These are phyloP conservation scores for Solanum etuberosum DNA, from an alignment of 257 asterid genomes.

Conservation along the genomic window DNA sequence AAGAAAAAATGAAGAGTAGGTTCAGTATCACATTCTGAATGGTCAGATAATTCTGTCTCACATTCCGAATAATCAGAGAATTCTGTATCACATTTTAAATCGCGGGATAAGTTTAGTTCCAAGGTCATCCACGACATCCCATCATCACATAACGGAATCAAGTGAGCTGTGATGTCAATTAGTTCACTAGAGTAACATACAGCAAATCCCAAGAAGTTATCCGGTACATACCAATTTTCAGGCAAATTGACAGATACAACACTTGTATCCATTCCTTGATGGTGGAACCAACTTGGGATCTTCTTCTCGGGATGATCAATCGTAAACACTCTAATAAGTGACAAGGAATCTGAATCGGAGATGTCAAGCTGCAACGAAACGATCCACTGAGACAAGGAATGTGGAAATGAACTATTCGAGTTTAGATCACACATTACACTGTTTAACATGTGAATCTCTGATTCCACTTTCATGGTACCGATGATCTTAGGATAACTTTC, in stretches of 20 bases:
- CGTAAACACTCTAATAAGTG: neutral
- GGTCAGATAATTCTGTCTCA: no score
- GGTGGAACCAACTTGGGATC: neutral
- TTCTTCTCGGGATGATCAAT: neutral
- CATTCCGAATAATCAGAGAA: no score
- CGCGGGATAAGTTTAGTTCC: neutral
- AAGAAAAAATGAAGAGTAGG: neutral
- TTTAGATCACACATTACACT: neutral
- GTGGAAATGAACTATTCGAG: neutral
- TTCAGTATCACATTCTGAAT: neutral
- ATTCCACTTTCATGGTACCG: neutral
- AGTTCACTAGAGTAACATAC: neutral
- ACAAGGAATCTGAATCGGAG: neutral
- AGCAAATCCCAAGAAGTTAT: neutral
- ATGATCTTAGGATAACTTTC: neutral
- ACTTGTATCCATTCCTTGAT: neutral
- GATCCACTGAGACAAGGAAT: neutral
- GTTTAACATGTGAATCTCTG: neutral
- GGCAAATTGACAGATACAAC: neutral
- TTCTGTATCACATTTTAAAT: rapidly evolving
- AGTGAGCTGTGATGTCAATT: neutral
- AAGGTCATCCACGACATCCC: neutral
- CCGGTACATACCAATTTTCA: neutral
- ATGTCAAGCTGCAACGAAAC: neutral
- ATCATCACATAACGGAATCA: neutral